Conservation (phyloP, 805 yeast species). For the Spathaspora sp. region DNA sequence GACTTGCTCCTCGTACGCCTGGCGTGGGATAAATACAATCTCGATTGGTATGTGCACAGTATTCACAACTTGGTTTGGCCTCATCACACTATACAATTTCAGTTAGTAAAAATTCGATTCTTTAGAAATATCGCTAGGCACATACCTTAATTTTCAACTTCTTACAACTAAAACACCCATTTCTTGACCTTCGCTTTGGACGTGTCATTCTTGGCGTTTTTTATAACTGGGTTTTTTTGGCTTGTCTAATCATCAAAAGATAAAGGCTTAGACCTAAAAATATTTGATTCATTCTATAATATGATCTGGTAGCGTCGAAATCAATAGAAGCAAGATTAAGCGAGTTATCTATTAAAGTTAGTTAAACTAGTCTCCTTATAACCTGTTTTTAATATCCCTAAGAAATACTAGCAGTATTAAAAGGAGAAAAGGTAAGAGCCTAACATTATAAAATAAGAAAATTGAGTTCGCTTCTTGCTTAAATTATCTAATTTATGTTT, state of each 20-base stretch:
- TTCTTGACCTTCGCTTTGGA: conserved; percentile 14
- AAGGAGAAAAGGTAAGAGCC: not conserved
- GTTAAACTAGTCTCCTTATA: too few species aligned
- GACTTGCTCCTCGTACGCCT: not conserved
- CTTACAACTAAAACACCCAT: conserved; percentile 30
- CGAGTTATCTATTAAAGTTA: too few species aligned
- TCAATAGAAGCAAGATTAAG: too few species aligned
- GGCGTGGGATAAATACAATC: conserved; percentile 19
- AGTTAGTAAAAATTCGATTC: conserved; percentile 11
- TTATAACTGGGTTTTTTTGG: too few species aligned
- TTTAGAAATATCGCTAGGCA: not conserved
- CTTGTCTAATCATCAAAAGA: too few species aligned
- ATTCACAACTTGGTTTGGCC: conserved; percentile 28
- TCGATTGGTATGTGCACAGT: conserved; percentile 25
- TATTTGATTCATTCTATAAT: too few species aligned
- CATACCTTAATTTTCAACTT: conserved; percentile 29
- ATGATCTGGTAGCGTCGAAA: too few species aligned
- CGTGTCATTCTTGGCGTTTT: not conserved
- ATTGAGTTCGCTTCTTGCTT: too few species aligned
- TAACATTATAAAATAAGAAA: too few species aligned
- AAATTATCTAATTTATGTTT: too few species aligned
- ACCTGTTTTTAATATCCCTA: too few species aligned
- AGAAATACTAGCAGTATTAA: not conserved
- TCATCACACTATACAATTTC: conserved; percentile 23
- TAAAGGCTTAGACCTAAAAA: too few species aligned